Percentiles rank a stretch among this genome's conserved stretches.
These are phyloP conservation scores for Neostapfia colusana DNA, from an alignment of 176 grass and related monocot species.

Conservation along the genomic window DNA sequence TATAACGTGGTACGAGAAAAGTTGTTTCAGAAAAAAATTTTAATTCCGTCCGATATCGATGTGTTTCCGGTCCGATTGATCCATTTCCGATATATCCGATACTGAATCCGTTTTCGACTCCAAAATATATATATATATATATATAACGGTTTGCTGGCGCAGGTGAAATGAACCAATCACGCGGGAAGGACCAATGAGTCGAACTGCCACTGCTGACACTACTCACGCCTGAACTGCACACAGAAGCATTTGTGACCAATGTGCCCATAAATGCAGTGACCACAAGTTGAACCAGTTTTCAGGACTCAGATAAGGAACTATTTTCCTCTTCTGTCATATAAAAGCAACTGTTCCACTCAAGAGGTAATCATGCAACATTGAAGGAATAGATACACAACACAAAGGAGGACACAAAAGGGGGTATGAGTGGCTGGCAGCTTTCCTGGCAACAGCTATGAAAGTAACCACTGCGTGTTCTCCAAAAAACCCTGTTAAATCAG, in stretches of 20 bases:
- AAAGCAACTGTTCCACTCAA: too few species aligned
- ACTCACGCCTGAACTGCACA: slow-evolving; percentile 8
- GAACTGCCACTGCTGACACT: slow-evolving; percentile 20
- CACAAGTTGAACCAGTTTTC: slow-evolving; percentile 3
- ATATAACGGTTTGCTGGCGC: too few species aligned
- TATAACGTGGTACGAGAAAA: too few species aligned
- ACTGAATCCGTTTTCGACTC: too few species aligned
- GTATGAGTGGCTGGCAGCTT: not conserved
- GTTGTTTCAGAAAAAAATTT: too few species aligned
- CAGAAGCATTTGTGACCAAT: slow-evolving; percentile 33
- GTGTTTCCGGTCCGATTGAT: too few species aligned
- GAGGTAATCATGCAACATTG: not conserved
- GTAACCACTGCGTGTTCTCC: not conserved
- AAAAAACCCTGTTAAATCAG: not conserved
- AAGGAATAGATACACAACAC: not conserved
- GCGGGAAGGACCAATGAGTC: slow-evolving; percentile 4
- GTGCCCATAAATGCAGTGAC: slow-evolving; percentile 28
- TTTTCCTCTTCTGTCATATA: too few species aligned
- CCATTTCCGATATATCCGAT: too few species aligned
- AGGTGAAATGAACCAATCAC: too few species aligned
- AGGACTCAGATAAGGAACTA: not conserved
- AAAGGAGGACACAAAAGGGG: not conserved
- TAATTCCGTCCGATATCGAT: too few species aligned
- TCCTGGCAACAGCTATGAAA: slow-evolving; percentile 13
- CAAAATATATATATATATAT: too few species aligned